phyloP scores from a whole-genome alignment of 768 basidiomycete genomes.

The Mycena crocata region DNA sequence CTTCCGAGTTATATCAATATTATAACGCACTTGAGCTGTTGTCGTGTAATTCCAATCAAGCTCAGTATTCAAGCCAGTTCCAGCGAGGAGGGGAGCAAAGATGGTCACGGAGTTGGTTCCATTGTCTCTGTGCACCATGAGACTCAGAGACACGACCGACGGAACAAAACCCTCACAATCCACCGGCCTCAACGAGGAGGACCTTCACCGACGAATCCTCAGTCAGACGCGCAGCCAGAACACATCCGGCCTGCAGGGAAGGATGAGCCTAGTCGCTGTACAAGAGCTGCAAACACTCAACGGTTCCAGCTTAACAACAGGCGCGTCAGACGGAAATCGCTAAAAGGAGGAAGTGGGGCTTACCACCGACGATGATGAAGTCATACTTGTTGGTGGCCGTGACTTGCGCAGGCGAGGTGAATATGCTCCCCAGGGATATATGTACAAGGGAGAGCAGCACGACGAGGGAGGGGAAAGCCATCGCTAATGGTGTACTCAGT shows the following conservation, averaged over 20 bases:
- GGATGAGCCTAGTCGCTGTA: no score
- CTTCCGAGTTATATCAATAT: no score
- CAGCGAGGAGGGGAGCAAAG: slow-evolving; percentile 17
- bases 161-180: background rate
- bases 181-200: slow-evolving; percentile 11
- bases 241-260: slow-evolving; percentile 8
- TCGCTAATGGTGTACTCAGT: no score
- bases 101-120: background rate
- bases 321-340: background rate
- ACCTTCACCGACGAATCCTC: slow-evolving; percentile 4
- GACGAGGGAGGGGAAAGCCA: slow-evolving; percentile 4
- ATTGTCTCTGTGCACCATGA: slow-evolving; percentile 10
- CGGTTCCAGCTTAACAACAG: background rate
- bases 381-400: slow-evolving; percentile 34
- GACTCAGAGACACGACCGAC: no score
- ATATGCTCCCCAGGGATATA: background rate
- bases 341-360: slow-evolving; percentile 2
- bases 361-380: slow-evolving; percentile 41
- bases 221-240: slow-evolving; percentile 8
- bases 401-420: slow-evolving; percentile 7
- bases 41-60: slow-evolving; percentile 52
- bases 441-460: background rate
- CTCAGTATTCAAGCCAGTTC: background rate
- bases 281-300: background rate
- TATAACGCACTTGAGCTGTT: slow-evolving; percentile 42